A percentile compares a stretch with the other conserved stretches of the same genome.
phyloP scores from a whole-genome alignment of 306 rosid genomes.

The Fragaria iinumae region DNA sequence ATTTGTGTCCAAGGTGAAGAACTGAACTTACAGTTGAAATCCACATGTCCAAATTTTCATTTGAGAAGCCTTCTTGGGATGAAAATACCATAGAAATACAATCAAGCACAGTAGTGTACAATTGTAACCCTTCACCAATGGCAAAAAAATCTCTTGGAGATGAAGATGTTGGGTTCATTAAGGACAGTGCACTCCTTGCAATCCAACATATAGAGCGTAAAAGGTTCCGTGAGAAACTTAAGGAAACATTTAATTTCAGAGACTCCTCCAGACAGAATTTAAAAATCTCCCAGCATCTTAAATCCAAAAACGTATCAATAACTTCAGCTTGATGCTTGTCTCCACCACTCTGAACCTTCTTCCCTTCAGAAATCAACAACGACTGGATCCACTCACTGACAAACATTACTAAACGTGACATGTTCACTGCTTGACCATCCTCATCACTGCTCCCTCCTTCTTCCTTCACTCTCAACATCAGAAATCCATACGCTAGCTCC shows the following conservation, averaged over 20 bases:
- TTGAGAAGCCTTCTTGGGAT: slow-evolving; percentile 68
- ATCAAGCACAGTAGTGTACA: slow-evolving; percentile 51
- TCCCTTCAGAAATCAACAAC: slow-evolving; percentile 61
- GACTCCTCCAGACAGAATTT: slow-evolving; percentile 79
- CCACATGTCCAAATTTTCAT: slow-evolving; percentile 75
- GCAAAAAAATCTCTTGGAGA: slow-evolving; percentile 28
- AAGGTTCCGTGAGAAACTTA: slow-evolving; percentile 63
- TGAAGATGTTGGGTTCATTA: slow-evolving; percentile 29
- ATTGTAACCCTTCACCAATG: slow-evolving; percentile 40
- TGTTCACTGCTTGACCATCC: slow-evolving; percentile 49
- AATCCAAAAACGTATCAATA: slow-evolving; percentile 55
- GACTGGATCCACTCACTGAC: slow-evolving; percentile 79
- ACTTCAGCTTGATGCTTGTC: slow-evolving; percentile 35
- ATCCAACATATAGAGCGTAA: slow-evolving; percentile 50
- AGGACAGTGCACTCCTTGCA: slow-evolving; percentile 46
- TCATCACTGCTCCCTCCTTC: slow-evolving; percentile 27
- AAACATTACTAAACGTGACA: slow-evolving; percentile 52
- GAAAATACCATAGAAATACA: slow-evolving; percentile 73
- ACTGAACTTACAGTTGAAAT: slow-evolving; percentile 46
- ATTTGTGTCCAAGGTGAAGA: slow-evolving; percentile 56
- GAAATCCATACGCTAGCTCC: slow-evolving; percentile 58
- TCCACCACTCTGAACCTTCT: slow-evolving; percentile 34
- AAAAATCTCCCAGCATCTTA: slow-evolving; percentile 79
- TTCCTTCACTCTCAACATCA: slow-evolving; percentile 37
- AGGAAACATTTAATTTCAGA: slow-evolving; percentile 39